Evolutionary conservation across 106 monocot species (phyloP), one percentile per base, ranked within the genome.

Genomic region (Allium cepa): DNA sequence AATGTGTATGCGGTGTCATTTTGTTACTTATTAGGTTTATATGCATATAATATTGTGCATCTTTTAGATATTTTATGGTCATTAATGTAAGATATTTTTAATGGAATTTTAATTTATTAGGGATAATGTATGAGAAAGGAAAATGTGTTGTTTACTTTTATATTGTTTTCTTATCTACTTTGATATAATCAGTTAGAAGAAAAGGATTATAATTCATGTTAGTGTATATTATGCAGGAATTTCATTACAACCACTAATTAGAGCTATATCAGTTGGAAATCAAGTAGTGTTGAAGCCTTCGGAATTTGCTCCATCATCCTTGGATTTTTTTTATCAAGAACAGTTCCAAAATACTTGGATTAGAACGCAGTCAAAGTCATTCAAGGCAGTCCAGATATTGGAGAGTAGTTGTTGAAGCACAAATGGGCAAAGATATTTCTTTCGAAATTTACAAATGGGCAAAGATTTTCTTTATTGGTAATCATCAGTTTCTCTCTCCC

Each of bases 261-360:
- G 91, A 71, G 91, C 95, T n/a, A 66, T 96, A 70, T 70, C 88
- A 27, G 81, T 91, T 12, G 95, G 95, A 64, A 96, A 91, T 66
- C 72, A 74, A 0, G 79, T 73, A 4, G 83, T 86, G 27, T 8
- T 91, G 47, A 96, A 96, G 62, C 85, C 95, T 46, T 96, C 95
- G 7, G 95, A 96, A 15, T 63, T 66, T 7, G 79, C 78, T 17
- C 84, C 88, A 17, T 73, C 84, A 47, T 77, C 84, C 11, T 75
- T 81, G 1, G 17, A 55, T 2, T 82, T 91, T 47, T 47, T 22
- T 66, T 88, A 50, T 79, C 79, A 22, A 71, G 66, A 2, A 63
- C 60, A 49, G 46, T 91, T 10, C 78, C 85, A 0, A 68, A 60
- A 60, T 91, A 96, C 73, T 46, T 96, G 77, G 91, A 91, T 55